Conservation (phyloP, 371 early-diverging fungal species). For the Syncephalastrum racemosum region DNA sequence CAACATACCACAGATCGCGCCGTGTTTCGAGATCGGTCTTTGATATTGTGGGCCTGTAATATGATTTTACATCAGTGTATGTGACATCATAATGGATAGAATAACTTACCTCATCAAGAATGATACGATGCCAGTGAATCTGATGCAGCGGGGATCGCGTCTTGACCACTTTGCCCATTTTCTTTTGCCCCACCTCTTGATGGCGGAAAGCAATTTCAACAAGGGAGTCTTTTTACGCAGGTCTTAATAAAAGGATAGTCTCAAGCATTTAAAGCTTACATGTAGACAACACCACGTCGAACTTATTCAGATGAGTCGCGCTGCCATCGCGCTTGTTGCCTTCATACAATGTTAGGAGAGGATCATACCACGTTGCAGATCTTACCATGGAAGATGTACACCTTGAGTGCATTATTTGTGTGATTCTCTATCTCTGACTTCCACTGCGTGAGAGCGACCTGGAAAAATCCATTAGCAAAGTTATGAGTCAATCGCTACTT, state of each 20-base stretch:
- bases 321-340: slow-evolving; percentile 54
- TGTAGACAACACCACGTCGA: slow-evolving; percentile 72
- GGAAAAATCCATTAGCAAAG: neutral
- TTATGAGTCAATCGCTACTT: neutral
- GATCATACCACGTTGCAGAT: neutral
- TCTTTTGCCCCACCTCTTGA: slow-evolving; percentile 68
- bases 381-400: slow-evolving; percentile 74
- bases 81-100: neutral
- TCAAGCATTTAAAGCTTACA: neutral
- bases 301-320: slow-evolving; percentile 47
- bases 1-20: slow-evolving; percentile 74
- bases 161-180: slow-evolving; percentile 55
- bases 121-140: slow-evolving; percentile 83
- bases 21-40: slow-evolving; percentile 90
- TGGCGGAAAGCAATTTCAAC: slow-evolving; percentile 76
- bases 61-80: neutral
- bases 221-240: slow-evolving; percentile 55
- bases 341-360: slow-evolving; percentile 5
- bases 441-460: slow-evolving; percentile 93
- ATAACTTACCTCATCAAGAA: slow-evolving; percentile 74
- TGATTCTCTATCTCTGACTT: slow-evolving; percentile 75
- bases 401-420: slow-evolving; percentile 62
- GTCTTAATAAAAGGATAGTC: neutral
- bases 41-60: slow-evolving; percentile 87
- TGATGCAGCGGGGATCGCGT: slow-evolving; percentile 72